These are phyloP conservation scores for Pseudoscleropodium purum DNA, from an alignment of 225 moss, liverwort and hornwort genomes.

Conservation along the genomic window DNA sequence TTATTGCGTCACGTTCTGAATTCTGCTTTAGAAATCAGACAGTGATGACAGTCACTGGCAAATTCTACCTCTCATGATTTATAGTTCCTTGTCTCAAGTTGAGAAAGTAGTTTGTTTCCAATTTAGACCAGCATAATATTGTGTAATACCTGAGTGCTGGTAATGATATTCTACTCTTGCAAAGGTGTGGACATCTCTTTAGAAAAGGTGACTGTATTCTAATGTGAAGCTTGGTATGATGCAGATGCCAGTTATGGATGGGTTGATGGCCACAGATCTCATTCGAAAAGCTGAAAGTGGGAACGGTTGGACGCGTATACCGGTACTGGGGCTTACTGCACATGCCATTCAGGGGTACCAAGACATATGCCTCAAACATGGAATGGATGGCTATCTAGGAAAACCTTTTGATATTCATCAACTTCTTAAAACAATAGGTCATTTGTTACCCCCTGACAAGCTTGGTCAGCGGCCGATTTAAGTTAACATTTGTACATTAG, in stretches of 20 bases:
- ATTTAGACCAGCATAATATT: neutral
- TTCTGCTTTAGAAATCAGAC: neutral
- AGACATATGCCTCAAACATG: conserved; percentile 48
- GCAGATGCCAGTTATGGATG: conserved; percentile 93
- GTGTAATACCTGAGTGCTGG: neutral
- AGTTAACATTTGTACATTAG: conserved; percentile 7
- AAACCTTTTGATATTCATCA: conserved; percentile 89
- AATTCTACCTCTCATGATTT: neutral
- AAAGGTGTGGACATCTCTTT: neutral
- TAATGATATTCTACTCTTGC: neutral
- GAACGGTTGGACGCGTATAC: conserved; percentile 37
- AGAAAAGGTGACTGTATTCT: neutral
- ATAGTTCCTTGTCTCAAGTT: neutral
- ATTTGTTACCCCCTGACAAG: conserved; percentile 28
- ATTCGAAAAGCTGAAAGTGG: conserved; percentile 55
- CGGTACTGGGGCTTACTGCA: conserved; percentile 73
- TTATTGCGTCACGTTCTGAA: neutral
- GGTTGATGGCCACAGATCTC: conserved; percentile 48
- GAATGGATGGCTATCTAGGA: conserved; percentile 60
- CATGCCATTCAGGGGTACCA: conserved; percentile 86
- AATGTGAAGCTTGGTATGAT: neutral
- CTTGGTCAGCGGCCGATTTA: neutral
- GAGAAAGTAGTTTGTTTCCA: neutral
- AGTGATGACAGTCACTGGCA: neutral
- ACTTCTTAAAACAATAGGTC: conserved; percentile 53